Base-by-base conservation (phyloP, 371 early-diverging fungal species). In the Rhizopus delemar region DNA sequence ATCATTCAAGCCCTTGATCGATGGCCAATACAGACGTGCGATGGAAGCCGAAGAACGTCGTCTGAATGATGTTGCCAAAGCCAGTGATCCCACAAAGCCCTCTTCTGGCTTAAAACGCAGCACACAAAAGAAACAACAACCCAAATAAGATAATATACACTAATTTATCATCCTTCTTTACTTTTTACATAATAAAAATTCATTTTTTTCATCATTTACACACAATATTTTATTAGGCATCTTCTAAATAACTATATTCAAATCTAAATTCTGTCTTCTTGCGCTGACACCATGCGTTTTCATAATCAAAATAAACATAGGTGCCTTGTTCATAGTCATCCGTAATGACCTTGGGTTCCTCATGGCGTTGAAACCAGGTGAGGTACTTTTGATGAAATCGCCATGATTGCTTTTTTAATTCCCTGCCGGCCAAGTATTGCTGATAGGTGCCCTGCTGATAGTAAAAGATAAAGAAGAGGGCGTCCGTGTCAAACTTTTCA, bases 281-380 rank as follows among this genome's bases (percentile, higher is more conserved):
- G 57, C 96, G 86, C 70, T 96, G 98, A 70, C 93, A 93, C 99
- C 99, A 99, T 35, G 94, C 89, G 8, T 91, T 93, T 69, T 99
- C 99, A 67, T 95, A 98, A 73, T 99, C 99, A 82, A 99, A 99
- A 81, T 97, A 99, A 51, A 98, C 86, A 73, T 98, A 99, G 4
- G 98, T 95, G 13, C 99, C 99, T 74, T 94, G 92, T 74, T 99
- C 99, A 80, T 93, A 98, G 66, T 97, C 96, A 57, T 97, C 95
- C 9, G 96, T 99, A 53, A 99, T 97, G 13, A 88, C 85, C 70
- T 89, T 92, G 29, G 99, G 99, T 76, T 99, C 98, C 64, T 98
- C 97, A 68, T 93, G 93, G 35, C 99, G 90, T 74, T 99, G 99
- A 82, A 99, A 99, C 99, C 99, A 99, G 22, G 98, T 97, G 61